A percentile compares a stretch with the other conserved stretches of the same genome.
Evolutionary conservation across 768 basidiomycete genomes (phyloP).

Genomic region (Mycena metata): DNA sequence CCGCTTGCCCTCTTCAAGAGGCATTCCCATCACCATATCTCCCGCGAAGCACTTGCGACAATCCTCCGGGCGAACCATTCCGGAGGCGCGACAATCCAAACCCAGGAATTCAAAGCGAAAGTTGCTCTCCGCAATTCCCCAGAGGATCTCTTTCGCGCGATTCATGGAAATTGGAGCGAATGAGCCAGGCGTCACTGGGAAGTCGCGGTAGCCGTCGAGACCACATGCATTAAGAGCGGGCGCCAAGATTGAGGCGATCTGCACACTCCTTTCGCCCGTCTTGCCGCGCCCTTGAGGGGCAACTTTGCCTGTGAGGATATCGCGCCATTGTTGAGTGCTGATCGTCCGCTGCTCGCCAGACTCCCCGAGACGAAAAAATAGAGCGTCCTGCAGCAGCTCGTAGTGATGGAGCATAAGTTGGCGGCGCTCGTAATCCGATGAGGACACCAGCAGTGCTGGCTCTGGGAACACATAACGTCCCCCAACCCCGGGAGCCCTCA

Average conservation of each 20-base stretch:
- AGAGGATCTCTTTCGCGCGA: not conserved
- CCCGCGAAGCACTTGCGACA: conserved; percentile 19
- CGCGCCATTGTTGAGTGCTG: conserved; percentile 12
- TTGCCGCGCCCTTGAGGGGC: no score
- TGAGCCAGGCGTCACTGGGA: not conserved
- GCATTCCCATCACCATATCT: not conserved
- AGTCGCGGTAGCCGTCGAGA: not conserved
- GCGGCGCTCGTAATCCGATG: not conserved
- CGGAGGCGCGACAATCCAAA: not conserved
- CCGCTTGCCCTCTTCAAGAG: not conserved
- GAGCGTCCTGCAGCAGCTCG: not conserved
- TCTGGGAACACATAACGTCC: conserved; percentile 13
- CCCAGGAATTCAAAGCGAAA: conserved; percentile 21
- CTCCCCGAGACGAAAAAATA: not conserved
- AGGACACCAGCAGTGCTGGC: conserved; percentile 5
- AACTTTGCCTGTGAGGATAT: not conserved
- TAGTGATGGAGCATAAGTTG: conserved; percentile 1
- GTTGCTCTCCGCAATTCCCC: conserved; percentile 11
- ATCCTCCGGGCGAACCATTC: not conserved
- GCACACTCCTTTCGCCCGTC: not conserved
- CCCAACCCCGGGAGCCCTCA: no score
- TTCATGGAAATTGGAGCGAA: not conserved
- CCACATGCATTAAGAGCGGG: conserved; percentile 10
- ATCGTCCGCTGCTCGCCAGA: not conserved
- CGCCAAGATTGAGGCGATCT: not conserved